Percentiles rank a stretch among this genome's conserved stretches.
These are phyloP conservation scores for Trichothecium sympodiale DNA, from an alignment of 2,329 filamentous ascomycete genomes.

Conservation along the genomic window DNA sequence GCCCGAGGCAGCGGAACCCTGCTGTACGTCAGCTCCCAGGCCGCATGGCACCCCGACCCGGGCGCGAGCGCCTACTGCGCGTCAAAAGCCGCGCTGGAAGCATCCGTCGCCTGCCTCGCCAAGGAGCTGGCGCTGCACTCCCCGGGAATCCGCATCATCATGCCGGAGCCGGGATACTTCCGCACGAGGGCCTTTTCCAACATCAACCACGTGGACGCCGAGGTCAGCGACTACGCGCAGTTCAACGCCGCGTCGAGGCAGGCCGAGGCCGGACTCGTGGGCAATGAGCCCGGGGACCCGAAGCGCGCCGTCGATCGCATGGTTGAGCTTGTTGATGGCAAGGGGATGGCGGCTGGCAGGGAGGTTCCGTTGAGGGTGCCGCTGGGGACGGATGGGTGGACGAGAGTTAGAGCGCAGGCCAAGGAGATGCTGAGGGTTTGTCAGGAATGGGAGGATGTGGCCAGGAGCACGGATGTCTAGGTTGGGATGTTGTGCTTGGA, in stretches of 20 bases:
- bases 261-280: background rate
- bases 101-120: conserved; percentile 18
- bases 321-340: conserved; percentile 38
- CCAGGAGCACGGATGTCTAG: too few relatives aligned
- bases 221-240: conserved; percentile 10
- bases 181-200: conserved; percentile 29
- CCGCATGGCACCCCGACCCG: conserved; percentile 20
- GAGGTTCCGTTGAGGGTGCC: conserved; percentile 30
- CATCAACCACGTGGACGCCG: conserved; percentile 14
- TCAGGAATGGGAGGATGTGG: too few relatives aligned
- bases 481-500: too few relatives aligned
- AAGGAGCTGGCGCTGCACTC: conserved; percentile 30
- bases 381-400: conserved; percentile 3
- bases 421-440: too few relatives aligned
- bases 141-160: conserved; percentile 30
- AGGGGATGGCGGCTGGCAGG: conserved; percentile 29
- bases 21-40: conserved; percentile 22
- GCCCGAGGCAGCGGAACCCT: conserved; percentile 17
- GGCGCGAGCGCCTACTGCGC: conserved; percentile 19
- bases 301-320: conserved; percentile 35
- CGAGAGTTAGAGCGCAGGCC: background rate
- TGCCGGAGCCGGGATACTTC: conserved; percentile 42
- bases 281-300: conserved; percentile 36
- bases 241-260: background rate
- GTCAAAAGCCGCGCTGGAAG: conserved; percentile 18